phyloP scores from a whole-genome alignment of 2,329 filamentous ascomycete species.

The Ophiostoma australiae region DNA sequence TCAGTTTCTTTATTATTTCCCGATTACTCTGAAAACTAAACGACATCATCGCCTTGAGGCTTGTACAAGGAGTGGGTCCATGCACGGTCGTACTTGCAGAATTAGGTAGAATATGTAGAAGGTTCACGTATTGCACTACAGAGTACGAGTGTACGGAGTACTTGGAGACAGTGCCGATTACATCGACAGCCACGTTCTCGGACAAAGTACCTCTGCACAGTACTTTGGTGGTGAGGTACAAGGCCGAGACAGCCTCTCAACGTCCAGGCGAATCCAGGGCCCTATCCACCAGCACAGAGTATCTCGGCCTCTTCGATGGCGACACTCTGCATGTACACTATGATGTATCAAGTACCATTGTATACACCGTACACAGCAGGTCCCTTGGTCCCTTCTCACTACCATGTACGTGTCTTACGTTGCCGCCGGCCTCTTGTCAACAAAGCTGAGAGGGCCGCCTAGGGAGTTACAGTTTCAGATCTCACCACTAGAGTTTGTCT shows the following conservation, averaged over 20 bases:
- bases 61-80: background rate
- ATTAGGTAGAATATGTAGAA: background rate
- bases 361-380: too few species aligned
- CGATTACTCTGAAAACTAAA: background rate
- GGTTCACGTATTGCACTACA: background rate
- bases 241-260: background rate
- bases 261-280: background rate
- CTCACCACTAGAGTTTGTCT: conserved; percentile 12
- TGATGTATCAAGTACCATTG: background rate
- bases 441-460: conserved; percentile 1
- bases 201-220: background rate
- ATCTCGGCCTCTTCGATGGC: conserved; percentile 1
- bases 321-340: conserved; percentile 6
- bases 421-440: background rate
- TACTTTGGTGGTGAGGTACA: background rate
- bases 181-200: background rate
- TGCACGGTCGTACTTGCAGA: conserved; percentile 5
- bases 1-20: background rate
- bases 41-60: background rate
- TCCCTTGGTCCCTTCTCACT: too few species aligned
- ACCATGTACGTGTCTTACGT: too few species aligned
- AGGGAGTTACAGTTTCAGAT: conserved; percentile 12
- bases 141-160: background rate
- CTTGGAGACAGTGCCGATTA: background rate
- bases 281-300: background rate